Evolutionary conservation across 2,329 filamentous ascomycete genomes (phyloP).

Genomic region (Hypoxylon sp.): DNA sequence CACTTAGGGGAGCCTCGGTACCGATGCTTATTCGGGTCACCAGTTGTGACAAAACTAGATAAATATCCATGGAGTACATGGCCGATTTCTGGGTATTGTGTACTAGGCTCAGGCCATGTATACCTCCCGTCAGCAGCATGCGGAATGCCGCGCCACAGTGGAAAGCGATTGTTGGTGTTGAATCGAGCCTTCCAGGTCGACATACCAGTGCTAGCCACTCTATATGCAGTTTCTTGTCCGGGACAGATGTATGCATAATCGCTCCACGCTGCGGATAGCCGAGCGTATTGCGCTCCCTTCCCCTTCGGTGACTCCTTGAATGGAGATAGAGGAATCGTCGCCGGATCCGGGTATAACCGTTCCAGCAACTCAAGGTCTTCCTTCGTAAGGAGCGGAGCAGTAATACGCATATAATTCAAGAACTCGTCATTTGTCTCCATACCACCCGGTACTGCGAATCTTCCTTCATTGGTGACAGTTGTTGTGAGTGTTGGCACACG

Average conservation of each 20-base stretch:
- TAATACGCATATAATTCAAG: constrained; percentile 56
- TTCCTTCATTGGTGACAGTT: constrained; percentile 57
- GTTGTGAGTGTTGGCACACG: constrained; percentile 58
- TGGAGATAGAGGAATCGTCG: constrained; percentile 53
- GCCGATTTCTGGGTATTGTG: constrained; percentile 57
- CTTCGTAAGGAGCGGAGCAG: constrained; percentile 51
- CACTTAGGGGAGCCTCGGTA: constrained; percentile 45
- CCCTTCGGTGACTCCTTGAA: constrained; percentile 58
- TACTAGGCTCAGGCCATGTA: constrained; percentile 56
- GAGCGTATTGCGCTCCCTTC: constrained; percentile 62
- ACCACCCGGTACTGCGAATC: constrained; percentile 53
- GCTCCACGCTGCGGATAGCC: constrained; percentile 60
- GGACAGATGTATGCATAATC: constrained; percentile 64
- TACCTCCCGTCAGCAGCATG: constrained; percentile 57
- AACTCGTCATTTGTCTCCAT: constrained; percentile 57
- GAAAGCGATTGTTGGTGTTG: constrained; percentile 56
- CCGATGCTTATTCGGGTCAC: constrained; percentile 54
- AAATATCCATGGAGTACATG: constrained; percentile 57
- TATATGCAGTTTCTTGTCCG: constrained; percentile 61
- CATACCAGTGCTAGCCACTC: constrained; percentile 53
- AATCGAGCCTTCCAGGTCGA: constrained; percentile 59
- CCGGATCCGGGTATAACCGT: constrained; percentile 57
- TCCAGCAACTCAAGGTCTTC: constrained; percentile 52
- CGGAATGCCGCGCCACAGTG: constrained; percentile 57
- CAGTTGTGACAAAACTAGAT: constrained; percentile 56